Evolutionary conservation across 2,329 filamentous ascomycete species (phyloP).

Genomic region (Hypoxylon sp.): DNA sequence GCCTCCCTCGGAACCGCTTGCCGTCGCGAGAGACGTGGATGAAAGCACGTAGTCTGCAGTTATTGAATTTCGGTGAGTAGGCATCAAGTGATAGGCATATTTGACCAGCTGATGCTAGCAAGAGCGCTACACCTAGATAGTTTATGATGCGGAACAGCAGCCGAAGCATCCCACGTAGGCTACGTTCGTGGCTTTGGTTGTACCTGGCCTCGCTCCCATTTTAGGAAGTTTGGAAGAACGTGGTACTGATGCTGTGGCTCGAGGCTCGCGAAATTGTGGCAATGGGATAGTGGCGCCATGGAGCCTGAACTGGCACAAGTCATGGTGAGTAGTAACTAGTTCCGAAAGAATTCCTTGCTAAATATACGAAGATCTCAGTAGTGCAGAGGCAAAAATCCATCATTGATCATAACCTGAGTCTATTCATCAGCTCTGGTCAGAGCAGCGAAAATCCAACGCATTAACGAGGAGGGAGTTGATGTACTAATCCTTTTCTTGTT

Average conservation of each 20-base stretch:
- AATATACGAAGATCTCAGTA: neutral
- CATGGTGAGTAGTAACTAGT: conserved; percentile 1
- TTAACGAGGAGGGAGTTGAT: conserved; percentile 33
- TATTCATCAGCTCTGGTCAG: conserved; percentile 14
- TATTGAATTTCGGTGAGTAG: conserved; percentile 6
- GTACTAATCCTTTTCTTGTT: conserved; percentile 24
- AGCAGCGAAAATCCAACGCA: conserved; percentile 25
- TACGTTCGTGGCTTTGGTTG: conserved; percentile 4
- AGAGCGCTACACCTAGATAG: conserved; percentile 11
- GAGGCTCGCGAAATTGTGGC: neutral
- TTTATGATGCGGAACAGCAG: conserved; percentile 10
- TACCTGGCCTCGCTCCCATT: conserved; percentile 7
- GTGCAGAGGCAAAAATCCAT: conserved; percentile 13
- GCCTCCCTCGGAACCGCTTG: conserved; percentile 17
- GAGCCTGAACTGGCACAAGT: neutral
- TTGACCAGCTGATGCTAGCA: conserved; percentile 16
- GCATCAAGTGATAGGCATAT: conserved; percentile 15
- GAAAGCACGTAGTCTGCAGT: neutral
- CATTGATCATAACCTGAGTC: conserved; percentile 22
- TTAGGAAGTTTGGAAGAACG: neutral
- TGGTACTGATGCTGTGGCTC: neutral
- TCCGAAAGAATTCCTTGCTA: neutral
- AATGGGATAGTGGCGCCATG: neutral
- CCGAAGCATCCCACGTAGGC: conserved; percentile 10
- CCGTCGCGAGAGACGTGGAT: conserved; percentile 1